phyloP scores from a whole-genome alignment of 768 basidiomycete genomes.

The Pseudohyphozyma bogoriensis region DNA sequence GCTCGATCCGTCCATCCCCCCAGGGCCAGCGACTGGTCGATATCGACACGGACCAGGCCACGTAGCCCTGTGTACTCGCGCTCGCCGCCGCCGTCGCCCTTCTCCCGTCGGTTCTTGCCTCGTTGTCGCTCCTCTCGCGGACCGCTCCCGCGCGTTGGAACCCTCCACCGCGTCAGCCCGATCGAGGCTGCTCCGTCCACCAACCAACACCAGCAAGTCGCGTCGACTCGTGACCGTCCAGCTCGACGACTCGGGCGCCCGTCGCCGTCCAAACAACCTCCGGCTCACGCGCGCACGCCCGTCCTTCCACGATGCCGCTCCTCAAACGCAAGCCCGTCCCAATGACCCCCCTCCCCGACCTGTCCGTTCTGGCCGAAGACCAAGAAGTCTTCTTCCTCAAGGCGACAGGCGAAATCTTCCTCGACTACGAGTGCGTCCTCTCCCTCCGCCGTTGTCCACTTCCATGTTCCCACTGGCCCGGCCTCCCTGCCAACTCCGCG shows the following conservation, averaged over 20 bases:
- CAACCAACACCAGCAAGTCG: background rate
- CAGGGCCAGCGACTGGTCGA: no score
- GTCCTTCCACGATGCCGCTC: background rate
- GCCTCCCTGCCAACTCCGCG: slow-evolving; percentile 36
- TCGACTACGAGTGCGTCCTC: slow-evolving; percentile 75
- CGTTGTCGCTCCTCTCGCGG: no score
- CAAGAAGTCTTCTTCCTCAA: slow-evolving; percentile 72
- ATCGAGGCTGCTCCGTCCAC: background rate
- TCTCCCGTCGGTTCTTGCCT: no score
- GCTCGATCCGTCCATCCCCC: no score
- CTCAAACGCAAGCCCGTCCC: slow-evolving; percentile 26
- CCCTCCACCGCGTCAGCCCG: background rate
- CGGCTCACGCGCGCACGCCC: background rate
- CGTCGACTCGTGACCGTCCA: no score
- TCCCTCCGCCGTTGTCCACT: slow-evolving; percentile 12
- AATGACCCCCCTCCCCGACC: slow-evolving; percentile 34
- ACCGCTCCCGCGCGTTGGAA: background rate
- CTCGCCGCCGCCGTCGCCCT: no score
- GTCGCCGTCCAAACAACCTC: background rate
- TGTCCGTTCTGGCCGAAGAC: slow-evolving; percentile 37
- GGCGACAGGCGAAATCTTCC: slow-evolving; percentile 95
- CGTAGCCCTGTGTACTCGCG: no score
- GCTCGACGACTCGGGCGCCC: background rate
- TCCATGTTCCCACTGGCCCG: slow-evolving; percentile 32
- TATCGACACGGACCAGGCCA: no score